Conservation (phyloP, 2,329 filamentous ascomycete genomes). For the Phaeosphaeria sp. region DNA sequence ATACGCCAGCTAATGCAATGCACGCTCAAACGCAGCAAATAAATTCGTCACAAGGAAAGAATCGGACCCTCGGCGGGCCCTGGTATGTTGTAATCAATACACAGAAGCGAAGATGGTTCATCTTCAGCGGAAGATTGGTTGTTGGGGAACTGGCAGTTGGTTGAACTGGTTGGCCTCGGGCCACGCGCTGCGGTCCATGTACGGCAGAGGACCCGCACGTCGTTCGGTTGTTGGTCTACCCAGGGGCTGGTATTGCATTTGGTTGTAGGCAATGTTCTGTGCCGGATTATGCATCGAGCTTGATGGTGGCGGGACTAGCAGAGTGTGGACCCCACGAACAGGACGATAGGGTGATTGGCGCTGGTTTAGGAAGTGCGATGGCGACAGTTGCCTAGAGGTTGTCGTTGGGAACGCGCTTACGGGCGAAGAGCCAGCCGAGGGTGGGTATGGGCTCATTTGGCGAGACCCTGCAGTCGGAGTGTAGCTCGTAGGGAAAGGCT, state of each 20-base stretch:
- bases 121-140: constrained; percentile 43
- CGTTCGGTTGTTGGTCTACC: constrained; percentile 55
- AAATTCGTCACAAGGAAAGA: constrained; percentile 20
- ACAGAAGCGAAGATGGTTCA: constrained; percentile 14
- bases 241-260: constrained; percentile 60
- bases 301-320: constrained; percentile 87
- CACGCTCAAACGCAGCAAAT: constrained; percentile 46
- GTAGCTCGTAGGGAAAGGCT: constrained; percentile 34
- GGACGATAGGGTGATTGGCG: constrained; percentile 92
- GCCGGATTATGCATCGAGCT: constrained; percentile 70
- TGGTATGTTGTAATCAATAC: constrained; percentile 11
- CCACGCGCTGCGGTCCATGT: constrained; percentile 50
- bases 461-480: constrained; percentile 50
- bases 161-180: constrained; percentile 48
- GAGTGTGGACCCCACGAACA: constrained; percentile 84
- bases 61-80: background rate
- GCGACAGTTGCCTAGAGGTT: constrained; percentile 78
- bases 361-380: constrained; percentile 85
- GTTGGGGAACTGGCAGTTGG: constrained; percentile 46
- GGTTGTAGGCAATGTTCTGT: constrained; percentile 52
- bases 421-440: constrained; percentile 69
- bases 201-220: constrained; percentile 54
- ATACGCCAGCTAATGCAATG: constrained; percentile 41
- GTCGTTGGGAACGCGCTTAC: constrained; percentile 69
- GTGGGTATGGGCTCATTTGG: constrained; percentile 60